These are phyloP conservation scores for Colletotrichum godetiae DNA, from an alignment of 2,329 filamentous ascomycete genomes.

Conservation along the genomic window DNA sequence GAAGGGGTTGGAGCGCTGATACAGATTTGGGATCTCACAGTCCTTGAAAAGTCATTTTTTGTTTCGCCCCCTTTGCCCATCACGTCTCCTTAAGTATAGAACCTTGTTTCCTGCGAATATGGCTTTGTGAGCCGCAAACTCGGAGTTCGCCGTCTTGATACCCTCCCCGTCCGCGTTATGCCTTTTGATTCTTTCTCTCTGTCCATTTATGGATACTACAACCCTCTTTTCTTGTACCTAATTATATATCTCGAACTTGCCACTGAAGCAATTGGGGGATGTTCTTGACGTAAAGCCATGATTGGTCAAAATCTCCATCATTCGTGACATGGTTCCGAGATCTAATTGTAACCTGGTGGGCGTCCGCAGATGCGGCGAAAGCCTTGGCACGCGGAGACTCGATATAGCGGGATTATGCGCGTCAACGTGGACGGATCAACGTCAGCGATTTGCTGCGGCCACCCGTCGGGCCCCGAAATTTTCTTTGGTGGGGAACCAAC, in stretches of 20 bases:
- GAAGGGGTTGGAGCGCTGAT: neutral
- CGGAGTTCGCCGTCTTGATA: constrained; percentile 27
- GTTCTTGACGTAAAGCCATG: neutral
- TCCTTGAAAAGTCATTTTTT: neutral
- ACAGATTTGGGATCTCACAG: neutral
- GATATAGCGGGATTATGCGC: constrained; percentile 4
- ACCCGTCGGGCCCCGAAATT: constrained; percentile 28
- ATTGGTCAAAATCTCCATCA: neutral
- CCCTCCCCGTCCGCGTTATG: constrained; percentile 28
- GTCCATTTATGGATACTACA: neutral
- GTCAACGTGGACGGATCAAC: constrained; percentile 25
- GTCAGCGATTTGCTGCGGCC: constrained; percentile 28
- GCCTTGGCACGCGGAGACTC: constrained; percentile 16
- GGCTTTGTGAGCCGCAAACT: constrained; percentile 8
- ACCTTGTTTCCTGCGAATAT: neutral
- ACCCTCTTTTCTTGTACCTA: constrained; percentile 11
- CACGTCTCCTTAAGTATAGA: constrained; percentile 2
- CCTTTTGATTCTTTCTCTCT: neutral
- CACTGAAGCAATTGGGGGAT: constrained; percentile 1
- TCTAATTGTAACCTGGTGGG: neutral
- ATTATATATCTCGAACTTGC: neutral
- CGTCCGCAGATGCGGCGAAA: constrained; percentile 9
- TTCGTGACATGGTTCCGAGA: neutral
- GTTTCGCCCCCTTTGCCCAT: constrained; percentile 6
- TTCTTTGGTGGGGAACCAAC: constrained; percentile 19